Evolutionary conservation across 192 early-diverging fungal genomes (phyloP).

Genomic region (Umbelopsis isabellina): DNA sequence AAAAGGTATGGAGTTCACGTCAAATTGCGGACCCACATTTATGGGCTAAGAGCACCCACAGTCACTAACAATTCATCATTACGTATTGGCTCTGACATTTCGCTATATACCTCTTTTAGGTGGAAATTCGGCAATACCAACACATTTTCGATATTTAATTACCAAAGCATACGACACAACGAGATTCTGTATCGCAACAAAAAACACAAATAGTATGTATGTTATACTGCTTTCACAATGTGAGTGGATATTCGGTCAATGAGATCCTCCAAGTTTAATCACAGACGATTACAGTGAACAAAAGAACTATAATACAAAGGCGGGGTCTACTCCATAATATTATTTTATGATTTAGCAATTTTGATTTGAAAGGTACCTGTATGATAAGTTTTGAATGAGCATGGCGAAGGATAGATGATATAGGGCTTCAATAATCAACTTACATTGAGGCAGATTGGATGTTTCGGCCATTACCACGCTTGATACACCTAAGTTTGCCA

Average conservation of each 20-base stretch:
- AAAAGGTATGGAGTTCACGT: not conserved
- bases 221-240: too few species aligned
- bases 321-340: too few species aligned
- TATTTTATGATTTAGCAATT: conserved; percentile 53
- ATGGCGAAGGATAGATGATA: not conserved
- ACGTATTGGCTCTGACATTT: not conserved
- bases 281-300: too few species aligned
- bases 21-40: conserved; percentile 16
- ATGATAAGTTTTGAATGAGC: not conserved
- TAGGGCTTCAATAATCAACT: conserved; percentile 22
- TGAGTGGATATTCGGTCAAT: too few species aligned
- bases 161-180: too few species aligned
- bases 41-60: not conserved
- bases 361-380: conserved; percentile 79
- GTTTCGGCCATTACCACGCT: conserved; percentile 91
- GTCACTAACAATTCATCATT: conserved; percentile 7
- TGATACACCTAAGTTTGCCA: conserved; percentile 87
- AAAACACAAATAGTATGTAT: too few species aligned
- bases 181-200: too few species aligned
- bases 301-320: too few species aligned
- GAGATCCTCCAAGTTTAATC: too few species aligned
- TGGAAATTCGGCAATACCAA: too few species aligned
- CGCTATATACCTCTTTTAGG: too few species aligned
- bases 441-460: conserved; percentile 78
- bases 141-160: too few species aligned